Conservation (phyloP, 768 basidiomycete species). For the Tricholoma furcatifolium region DNA sequence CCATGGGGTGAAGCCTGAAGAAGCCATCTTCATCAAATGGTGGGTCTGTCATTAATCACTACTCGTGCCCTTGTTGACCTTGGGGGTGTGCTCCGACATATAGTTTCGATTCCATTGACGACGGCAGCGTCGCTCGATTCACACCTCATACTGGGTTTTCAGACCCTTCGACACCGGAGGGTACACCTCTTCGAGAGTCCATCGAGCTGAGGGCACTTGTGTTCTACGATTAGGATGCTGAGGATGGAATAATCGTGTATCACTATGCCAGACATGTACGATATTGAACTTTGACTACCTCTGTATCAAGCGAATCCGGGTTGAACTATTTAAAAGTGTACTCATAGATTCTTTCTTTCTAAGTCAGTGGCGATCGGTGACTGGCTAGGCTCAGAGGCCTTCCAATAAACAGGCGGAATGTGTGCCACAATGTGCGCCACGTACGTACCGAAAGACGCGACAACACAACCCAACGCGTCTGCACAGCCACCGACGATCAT, state of each 20-base stretch:
- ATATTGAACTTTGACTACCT: too few species aligned
- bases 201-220: conserved; percentile 54
- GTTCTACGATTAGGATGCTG: conserved; percentile 40
- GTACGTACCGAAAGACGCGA: too few species aligned
- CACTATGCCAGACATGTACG: too few species aligned
- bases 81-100: neutral
- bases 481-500: too few species aligned
- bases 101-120: conserved; percentile 40
- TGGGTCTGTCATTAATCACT: conserved; percentile 18
- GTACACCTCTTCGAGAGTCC: conserved; percentile 44
- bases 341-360: too few species aligned
- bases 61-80: neutral
- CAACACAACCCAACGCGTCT: too few species aligned
- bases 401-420: too few species aligned
- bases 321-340: too few species aligned
- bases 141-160: conserved; percentile 54
- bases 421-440: too few species aligned
- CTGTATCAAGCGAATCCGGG: too few species aligned
- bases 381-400: too few species aligned
- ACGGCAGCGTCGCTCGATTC: conserved; percentile 41
- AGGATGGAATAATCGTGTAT: neutral
- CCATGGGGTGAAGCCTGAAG: conserved; percentile 45
- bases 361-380: too few species aligned
- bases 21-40: conserved; percentile 55
- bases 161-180: conserved; percentile 44